Evolutionary conservation across 108 stramenopile species (phyloP), one percentile per base, ranked within the genome.

Genomic region (Cyclotella distinguenda): DNA sequence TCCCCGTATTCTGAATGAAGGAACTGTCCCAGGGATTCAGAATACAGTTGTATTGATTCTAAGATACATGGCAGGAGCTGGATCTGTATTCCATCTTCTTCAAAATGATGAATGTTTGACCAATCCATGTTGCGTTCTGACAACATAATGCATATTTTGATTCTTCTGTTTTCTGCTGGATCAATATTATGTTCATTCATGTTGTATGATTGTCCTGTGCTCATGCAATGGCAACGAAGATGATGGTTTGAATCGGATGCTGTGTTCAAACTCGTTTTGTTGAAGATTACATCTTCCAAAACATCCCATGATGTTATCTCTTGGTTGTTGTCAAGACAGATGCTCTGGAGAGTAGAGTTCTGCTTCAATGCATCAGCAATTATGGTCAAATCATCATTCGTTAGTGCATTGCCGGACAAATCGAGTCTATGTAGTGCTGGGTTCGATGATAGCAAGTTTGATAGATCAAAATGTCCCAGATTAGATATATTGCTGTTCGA

Each of bases 171-270:
- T n/a, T n/a, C n/a, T n/a, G n/a, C n/a, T n/a, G n/a, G n/a, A n/a
- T n/a, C n/a, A n/a, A n/a, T n/a, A n/a, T n/a, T n/a, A n/a, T n/a
- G n/a, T n/a, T n/a, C n/a, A n/a, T n/a, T n/a, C n/a, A n/a, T n/a
- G n/a, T n/a, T n/a, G n/a, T n/a, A n/a, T n/a, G n/a, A n/a, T n/a
- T n/a, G n/a, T n/a, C n/a, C n/a, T n/a, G n/a, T n/a, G n/a, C n/a
- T n/a, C n/a, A n/a, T n/a, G n/a, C n/a, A n/a, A n/a, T n/a, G n/a
- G n/a, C n/a, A n/a, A n/a, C n/a, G n/a, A n/a, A n/a, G n/a, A n/a
- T n/a, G n/a, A 15, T 46, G 45, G n/a, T 46, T 46, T 46, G 45
- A 46, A 46, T 46, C n/a, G 19, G 5, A 46, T 46, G 45, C 45
- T 18, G 45, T 18, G 19, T 46, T 46, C 45, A 46, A 46, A 16